These are phyloP conservation scores for Trichosporon faecale DNA, from an alignment of 1,284 basidiomycete species.

Conservation along the genomic window DNA sequence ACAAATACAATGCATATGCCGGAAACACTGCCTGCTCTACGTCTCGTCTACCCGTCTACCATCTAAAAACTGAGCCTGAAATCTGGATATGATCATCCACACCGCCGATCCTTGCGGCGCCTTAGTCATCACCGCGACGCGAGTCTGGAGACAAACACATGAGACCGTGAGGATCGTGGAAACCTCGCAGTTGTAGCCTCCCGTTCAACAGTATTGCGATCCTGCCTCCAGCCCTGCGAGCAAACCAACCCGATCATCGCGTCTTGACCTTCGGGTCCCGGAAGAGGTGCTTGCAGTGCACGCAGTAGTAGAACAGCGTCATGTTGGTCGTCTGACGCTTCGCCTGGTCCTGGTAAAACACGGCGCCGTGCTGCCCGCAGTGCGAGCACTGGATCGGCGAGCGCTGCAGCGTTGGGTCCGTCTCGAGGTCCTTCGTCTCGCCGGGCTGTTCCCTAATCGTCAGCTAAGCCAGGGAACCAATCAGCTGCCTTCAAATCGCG, in stretches of 20 bases:
- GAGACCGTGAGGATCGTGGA: too few relatives aligned
- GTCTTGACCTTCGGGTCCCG: constrained; percentile 59
- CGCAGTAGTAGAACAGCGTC: constrained; percentile 90
- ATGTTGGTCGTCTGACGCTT: constrained; percentile 75
- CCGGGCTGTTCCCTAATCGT: constrained; percentile 79
- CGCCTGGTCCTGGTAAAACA: constrained; percentile 91
- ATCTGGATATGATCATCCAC: background rate
- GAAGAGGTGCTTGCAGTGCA: constrained; percentile 75
- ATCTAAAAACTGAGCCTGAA: background rate
- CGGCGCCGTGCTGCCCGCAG: constrained; percentile 59
- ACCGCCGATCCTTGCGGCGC: background rate
- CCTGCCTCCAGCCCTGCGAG: background rate
- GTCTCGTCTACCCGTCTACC: background rate
- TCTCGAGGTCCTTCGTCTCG: constrained; percentile 81
- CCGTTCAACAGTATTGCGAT: background rate
- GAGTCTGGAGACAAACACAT: too few relatives aligned
- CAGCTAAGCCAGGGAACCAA: constrained; percentile 15
- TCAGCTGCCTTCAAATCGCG: too few relatives aligned
- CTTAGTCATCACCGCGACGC: background rate
- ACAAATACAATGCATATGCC: constrained; percentile 10
- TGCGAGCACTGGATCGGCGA: constrained; percentile 52
- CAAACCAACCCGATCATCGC: background rate
- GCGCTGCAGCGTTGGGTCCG: constrained; percentile 76
- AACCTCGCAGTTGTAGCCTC: too few relatives aligned
- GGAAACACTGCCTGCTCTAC: background rate